Evolutionary conservation across 441 rosid species (phyloP), one percentile per base, ranked within the genome.

Genomic region (Codiaeum variegatum): DNA sequence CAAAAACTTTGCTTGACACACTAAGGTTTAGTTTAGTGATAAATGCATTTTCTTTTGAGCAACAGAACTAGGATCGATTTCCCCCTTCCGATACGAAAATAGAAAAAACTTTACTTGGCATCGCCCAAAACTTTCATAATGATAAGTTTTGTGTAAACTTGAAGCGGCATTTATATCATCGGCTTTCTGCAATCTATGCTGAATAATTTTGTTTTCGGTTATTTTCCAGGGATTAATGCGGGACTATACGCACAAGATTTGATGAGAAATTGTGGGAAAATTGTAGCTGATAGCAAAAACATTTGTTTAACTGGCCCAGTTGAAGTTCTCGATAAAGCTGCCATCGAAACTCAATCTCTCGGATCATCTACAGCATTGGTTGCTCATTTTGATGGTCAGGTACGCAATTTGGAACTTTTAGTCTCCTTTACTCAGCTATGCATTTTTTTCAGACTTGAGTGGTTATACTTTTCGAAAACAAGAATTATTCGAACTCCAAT

Each of bases 301-400:
- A 59, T 56, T 46, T 71, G 78, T 12, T 62, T 83, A 71, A 76
- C 73, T 74, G 83, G 84, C 62, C 95, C 95, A 10, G 76, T 83
- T 2, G 82, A 85, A 75, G 79, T 90, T 67, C 87, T 91, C n/a
- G 42, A 62, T 63, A 84, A 73, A 87, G 87, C 94, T 85, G 86
- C 77, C 72, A 77, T 67, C 51, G 87, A 67, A 80, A 83, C 91
- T 19, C 77, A 78, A 40, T 84, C 90, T 66, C 73, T 64, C 69
- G 98, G 96, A 75, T 84, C 81, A 62, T 91, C 91, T 18, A 89
- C 97, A 23, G 88, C 83, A 73, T 80, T 93, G 80, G 78, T 93
- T 64, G 94, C 94, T 72, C 84, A 76, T 78, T 87, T 91, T 64
- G 85, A 87, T 65, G 83, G 83, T 71, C 88, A 77, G 91, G 98